Evolutionary conservation across 177 flowering plant genomes (phyloP), one percentile per base, ranked within the genome.

Genomic region (Vitis hybrid): DNA sequence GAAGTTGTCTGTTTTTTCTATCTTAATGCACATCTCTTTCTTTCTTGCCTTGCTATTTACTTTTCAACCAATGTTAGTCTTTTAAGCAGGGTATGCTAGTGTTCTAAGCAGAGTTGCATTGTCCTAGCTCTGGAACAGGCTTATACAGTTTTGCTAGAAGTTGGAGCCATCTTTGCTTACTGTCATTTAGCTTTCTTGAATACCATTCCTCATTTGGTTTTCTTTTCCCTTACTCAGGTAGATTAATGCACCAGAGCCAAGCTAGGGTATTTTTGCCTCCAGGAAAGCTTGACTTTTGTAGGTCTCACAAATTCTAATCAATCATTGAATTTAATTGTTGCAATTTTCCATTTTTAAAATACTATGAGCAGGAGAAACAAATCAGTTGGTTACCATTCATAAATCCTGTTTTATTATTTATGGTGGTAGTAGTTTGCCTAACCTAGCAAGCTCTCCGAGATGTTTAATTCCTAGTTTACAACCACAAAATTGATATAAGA

Each of bases 91-190:
- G 9, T 38, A 71, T 68, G 50, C 64, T 14, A 58, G 52, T n/a
- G 19, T 59, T 55, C 19, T 38, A 3, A 66, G 66, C 57, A 3
- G 13, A 51, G 73, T 19, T 51, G 33, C 53, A 22, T 28, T 7
- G 24, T 17, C 62, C 9, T 14, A 59, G 59, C 49, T n/a, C 14
- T n/a, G 28, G 71, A 20, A 28, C 66, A 59, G 65, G 55, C 31
- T 64, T 22, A 24, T 63, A 20, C 66, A 79, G 72, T 76, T 79
- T 76, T 73, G 77, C 63, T 69, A 64, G 66, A 62, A 51, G 55
- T 59, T 49, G 75, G 19, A 57, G 65, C 75, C 24, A 44, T 28
- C 50, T 51, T 57, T 58, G 28, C 50, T 49, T 62, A 62, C 49
- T 28, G 15, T 44, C 17, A 22, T 60, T 24, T 52, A 52, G 70